These are phyloP conservation scores for Plasmopara muralis DNA, from an alignment of 352 stramenopile genomes.

Conservation along the genomic window DNA sequence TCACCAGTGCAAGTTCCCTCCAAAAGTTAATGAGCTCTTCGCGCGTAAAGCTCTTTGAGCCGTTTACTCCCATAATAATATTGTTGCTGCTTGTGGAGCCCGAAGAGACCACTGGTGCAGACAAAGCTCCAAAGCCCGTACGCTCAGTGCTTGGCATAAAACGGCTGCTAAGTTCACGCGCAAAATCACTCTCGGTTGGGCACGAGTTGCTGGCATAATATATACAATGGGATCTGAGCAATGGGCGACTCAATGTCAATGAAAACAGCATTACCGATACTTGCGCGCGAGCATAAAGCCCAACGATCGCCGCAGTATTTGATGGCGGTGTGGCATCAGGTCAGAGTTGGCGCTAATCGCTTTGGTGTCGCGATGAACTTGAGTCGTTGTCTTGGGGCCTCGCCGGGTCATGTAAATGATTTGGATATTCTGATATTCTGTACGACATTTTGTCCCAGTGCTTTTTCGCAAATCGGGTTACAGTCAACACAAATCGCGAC, in stretches of 20 bases:
- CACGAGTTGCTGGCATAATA: constrained; percentile 22
- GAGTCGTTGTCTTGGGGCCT: constrained; percentile 40
- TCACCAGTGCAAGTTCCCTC: constrained; percentile 57
- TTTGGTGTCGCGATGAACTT: constrained; percentile 41
- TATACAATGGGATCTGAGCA: constrained; percentile 6
- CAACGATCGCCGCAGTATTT: constrained; percentile 50
- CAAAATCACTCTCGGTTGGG: constrained; percentile 29
- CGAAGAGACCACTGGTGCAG: constrained; percentile 4
- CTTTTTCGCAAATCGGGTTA: background rate
- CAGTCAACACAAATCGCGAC: background rate
- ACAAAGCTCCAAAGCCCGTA: constrained; percentile 2
- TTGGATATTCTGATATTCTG: constrained; percentile 1
- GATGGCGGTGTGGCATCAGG: constrained; percentile 52
- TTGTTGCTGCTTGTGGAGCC: constrained; percentile 24
- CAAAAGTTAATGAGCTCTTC: constrained; percentile 80
- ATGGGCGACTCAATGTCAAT: constrained; percentile 4
- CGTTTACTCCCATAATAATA: constrained; percentile 22
- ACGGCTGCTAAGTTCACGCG: constrained; percentile 18
- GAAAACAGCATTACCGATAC: constrained; percentile 34
- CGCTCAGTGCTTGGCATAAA: constrained; percentile 12
- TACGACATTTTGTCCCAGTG: background rate
- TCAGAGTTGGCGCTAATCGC: constrained; percentile 28
- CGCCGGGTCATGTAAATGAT: constrained; percentile 42
- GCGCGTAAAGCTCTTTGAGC: constrained; percentile 48
- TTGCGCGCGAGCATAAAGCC: constrained; percentile 70